A percentile compares a stretch with the other conserved stretches of the same genome.
Conservation (phyloP, 2,329 filamentous ascomycete genomes). For the Herpomyces periplanetae region DNA sequence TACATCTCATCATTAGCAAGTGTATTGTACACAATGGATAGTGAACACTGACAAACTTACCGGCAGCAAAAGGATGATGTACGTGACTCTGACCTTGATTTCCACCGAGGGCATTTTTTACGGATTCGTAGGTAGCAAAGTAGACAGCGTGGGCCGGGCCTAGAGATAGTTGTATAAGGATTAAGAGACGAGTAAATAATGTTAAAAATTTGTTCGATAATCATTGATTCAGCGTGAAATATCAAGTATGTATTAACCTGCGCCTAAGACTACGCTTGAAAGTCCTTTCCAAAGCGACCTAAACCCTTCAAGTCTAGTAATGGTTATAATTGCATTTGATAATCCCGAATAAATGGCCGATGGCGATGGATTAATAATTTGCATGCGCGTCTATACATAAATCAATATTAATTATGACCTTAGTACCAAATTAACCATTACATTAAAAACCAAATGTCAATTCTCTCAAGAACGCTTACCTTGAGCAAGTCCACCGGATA, state of each 20-base stretch:
- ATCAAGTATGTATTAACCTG: too few relatives aligned
- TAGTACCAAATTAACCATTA: not conserved
- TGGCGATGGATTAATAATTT: conserved; percentile 51
- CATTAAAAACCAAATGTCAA: conserved; percentile 4
- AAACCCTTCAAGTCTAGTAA: conserved; percentile 57
- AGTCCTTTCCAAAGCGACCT: conserved; percentile 80
- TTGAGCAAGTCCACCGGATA: conserved; percentile 94
- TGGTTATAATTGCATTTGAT: conserved; percentile 63
- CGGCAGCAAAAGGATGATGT: conserved; percentile 71
- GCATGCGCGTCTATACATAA: conserved; percentile 48
- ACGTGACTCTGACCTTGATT: conserved; percentile 39
- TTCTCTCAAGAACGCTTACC: conserved; percentile 13
- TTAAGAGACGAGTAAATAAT: conserved; percentile 3
- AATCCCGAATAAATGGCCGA: conserved; percentile 56
- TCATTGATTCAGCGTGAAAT: too few relatives aligned
- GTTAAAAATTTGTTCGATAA: too few relatives aligned
- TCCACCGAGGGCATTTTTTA: conserved; percentile 80
- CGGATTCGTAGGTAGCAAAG: conserved; percentile 86
- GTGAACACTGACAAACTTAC: conserved; percentile 12
- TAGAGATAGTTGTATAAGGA: conserved; percentile 9
- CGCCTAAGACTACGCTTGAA: conserved; percentile 77
- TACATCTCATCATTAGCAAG: conserved; percentile 7
- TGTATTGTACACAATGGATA: conserved; percentile 3
- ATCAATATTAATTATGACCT: not conserved
- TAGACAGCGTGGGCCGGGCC: conserved; percentile 90